Evolutionary conservation across 2,329 filamentous ascomycete genomes (phyloP).

Genomic region (Exophiala spinifera): DNA sequence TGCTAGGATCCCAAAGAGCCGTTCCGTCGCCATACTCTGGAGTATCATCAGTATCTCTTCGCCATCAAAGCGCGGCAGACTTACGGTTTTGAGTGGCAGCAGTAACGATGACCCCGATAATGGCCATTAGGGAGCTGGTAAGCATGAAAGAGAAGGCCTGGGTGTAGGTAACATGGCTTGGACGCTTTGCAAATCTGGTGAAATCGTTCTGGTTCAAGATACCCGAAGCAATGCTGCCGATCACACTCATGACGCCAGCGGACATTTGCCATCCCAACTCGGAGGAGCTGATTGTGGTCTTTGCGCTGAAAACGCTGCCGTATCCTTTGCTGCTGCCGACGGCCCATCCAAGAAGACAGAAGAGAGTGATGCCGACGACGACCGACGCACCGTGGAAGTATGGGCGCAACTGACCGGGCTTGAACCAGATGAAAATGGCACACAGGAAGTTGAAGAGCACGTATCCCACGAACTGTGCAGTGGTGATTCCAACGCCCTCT

Average conservation of each 20-base stretch:
- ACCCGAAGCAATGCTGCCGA: slow-evolving; percentile 34
- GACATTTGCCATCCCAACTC: slow-evolving; percentile 20
- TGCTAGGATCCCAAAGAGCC: slow-evolving; percentile 43
- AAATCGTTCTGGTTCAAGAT: slow-evolving; percentile 36
- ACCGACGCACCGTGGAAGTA: slow-evolving; percentile 42
- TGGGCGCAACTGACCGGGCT: slow-evolving; percentile 41
- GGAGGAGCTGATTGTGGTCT: slow-evolving; percentile 7
- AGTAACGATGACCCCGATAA: slow-evolving; percentile 39
- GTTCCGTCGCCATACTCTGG: slow-evolving; percentile 33
- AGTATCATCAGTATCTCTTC: not conserved
- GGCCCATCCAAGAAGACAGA: slow-evolving; percentile 21
- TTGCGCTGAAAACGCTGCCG: slow-evolving; percentile 17
- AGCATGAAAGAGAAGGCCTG: slow-evolving; percentile 38
- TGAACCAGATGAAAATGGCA: slow-evolving; percentile 43
- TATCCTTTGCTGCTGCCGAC: slow-evolving; percentile 23
- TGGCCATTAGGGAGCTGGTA: slow-evolving; percentile 38
- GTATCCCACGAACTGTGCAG: slow-evolving; percentile 43
- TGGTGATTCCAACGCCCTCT: slow-evolving; percentile 16
- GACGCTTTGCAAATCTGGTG: slow-evolving; percentile 38
- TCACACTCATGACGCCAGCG: slow-evolving; percentile 32
- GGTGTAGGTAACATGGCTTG: slow-evolving; percentile 42
- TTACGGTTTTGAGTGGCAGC: slow-evolving; percentile 31
- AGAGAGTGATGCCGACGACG: slow-evolving; percentile 12
- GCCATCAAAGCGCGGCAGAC: not conserved
- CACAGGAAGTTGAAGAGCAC: slow-evolving; percentile 39